phyloP scores from a whole-genome alignment of 2,329 filamentous ascomycete genomes.

The Diaporthe longicolla region DNA sequence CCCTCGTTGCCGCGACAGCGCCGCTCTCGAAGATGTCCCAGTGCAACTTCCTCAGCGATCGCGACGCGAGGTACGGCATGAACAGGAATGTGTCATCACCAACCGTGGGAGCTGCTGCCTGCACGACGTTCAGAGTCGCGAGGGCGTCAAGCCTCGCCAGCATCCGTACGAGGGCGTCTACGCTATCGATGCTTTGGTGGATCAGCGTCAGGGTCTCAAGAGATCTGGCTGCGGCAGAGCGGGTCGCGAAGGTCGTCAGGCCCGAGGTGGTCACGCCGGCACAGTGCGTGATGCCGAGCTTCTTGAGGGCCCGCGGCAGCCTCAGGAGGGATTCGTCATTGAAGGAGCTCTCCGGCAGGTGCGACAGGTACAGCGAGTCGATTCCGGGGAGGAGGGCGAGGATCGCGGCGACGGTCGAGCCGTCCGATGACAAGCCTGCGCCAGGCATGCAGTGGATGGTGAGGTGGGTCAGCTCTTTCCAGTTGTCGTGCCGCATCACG shows the following conservation, averaged over 20 bases:
- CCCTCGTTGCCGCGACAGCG: conserved; percentile 56
- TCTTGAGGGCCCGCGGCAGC: conserved; percentile 65
- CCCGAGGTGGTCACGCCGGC: conserved; percentile 69
- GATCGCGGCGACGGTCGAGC: conserved; percentile 63
- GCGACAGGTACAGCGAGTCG: conserved; percentile 71
- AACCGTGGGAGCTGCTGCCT: conserved; percentile 68
- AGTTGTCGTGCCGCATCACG: conserved; percentile 63
- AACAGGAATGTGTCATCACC: conserved; percentile 71
- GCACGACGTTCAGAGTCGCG: conserved; percentile 66
- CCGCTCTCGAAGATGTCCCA: conserved; percentile 72
- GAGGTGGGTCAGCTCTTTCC: conserved; percentile 68
- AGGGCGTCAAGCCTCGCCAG: conserved; percentile 68
- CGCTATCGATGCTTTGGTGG: conserved; percentile 68
- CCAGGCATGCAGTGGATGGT: conserved; percentile 72
- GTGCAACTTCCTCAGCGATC: conserved; percentile 67
- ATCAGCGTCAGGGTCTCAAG: conserved; percentile 68
- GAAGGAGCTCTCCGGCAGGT: conserved; percentile 69
- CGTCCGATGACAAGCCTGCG: conserved; percentile 66
- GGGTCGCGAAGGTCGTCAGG: conserved; percentile 69
- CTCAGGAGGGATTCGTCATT: conserved; percentile 68
- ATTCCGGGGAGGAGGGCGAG: conserved; percentile 67
- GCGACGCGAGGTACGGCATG: conserved; percentile 74
- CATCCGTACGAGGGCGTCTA: conserved; percentile 71
- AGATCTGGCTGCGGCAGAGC: conserved; percentile 56
- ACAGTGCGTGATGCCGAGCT: conserved; percentile 69